A percentile compares a stretch with the other conserved stretches of the same genome.
phyloP scores from a whole-genome alignment of 1,139 yeast species.

The Geotrichum klebahnii region DNA sequence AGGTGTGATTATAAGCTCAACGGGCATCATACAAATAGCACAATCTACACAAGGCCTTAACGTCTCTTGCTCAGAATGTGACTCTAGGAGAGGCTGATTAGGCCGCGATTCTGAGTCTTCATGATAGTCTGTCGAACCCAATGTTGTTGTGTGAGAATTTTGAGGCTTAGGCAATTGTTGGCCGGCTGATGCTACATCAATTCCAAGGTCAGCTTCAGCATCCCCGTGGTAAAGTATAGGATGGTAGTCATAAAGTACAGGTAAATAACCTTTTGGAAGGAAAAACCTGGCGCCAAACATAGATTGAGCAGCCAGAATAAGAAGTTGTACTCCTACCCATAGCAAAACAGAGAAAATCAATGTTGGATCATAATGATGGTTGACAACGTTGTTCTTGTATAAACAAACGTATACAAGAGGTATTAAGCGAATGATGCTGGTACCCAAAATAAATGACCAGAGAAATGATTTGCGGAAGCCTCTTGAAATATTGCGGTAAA shows the following conservation, averaged over 20 bases:
- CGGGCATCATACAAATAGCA: conserved; percentile 82
- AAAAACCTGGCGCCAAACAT: conserved; percentile 77
- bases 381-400: conserved; percentile 43
- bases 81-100: neutral
- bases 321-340: conserved; percentile 59
- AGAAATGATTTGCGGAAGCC: conserved; percentile 57
- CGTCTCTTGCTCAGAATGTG: conserved; percentile 28
- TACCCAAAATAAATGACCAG: conserved; percentile 69
- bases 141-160: no score
- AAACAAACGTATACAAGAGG: conserved; percentile 65
- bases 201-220: conserved; percentile 52
- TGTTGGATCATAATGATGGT: conserved; percentile 54
- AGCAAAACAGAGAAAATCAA: conserved; percentile 46
- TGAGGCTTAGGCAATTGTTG: conserved; percentile 7
- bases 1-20: conserved; percentile 56
- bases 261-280: conserved; percentile 67
- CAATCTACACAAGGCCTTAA: conserved; percentile 50
- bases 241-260: conserved; percentile 79
- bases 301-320: conserved; percentile 57
- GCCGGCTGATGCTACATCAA: conserved; percentile 15
- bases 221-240: conserved; percentile 58
- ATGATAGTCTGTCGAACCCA: no score
- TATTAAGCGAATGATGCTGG: conserved; percentile 55
- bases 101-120: neutral
- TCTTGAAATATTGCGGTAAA: conserved; percentile 68